Evolutionary conservation across 2,329 filamentous ascomycete species (phyloP), one percentile per base, ranked within the genome.

Genomic region (Clonostachys byssicola): DNA sequence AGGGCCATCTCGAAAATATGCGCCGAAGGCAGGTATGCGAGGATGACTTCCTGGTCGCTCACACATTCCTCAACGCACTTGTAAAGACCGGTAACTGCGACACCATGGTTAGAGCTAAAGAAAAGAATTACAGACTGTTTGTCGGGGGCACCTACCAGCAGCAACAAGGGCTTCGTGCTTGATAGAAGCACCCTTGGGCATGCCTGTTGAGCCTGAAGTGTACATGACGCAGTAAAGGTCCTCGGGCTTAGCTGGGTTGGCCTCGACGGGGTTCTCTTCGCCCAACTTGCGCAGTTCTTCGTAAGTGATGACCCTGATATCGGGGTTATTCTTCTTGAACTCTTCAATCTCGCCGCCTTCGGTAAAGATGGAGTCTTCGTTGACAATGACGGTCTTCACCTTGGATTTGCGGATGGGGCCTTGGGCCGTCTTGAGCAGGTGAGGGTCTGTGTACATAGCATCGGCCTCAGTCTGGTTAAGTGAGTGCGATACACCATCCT

Each of bases 1-100:
- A 99, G 89, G 49, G 92, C 88, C 67, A 96, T 94, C 68, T 99
- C 94, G 59, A 99, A 84, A 59, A 97, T 97, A 64, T 99, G 94
- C 3, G 94, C 92, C 46, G 95, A 84, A 2, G 94, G 94, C 13
- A 99, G 81, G 67, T 97, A 99, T 18, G 92, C 90, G 42, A 99
- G 79, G 40, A 97, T 76, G 42, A 80, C 80, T 57, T 99, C 94
- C 42, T 79, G 82, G 49, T 86, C 83, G 50, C 85, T 86, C 44
- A 97, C 81, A 59, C 86, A 86, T 49, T 86, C 83, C 18, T 88
- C 88, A 43, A 97, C 84, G 51, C 89, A 84, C 40, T 80, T 79
- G 60, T 86, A 81, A 42, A 96, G 81, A 63, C 94, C 94, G 42
- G 92, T 87, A 54, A 96, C 81, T 73, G 46, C 9, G 3, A 30